Base-by-base conservation (phyloP, 345 rosid genomes). In the Rubroshorea leprosula region DNA sequence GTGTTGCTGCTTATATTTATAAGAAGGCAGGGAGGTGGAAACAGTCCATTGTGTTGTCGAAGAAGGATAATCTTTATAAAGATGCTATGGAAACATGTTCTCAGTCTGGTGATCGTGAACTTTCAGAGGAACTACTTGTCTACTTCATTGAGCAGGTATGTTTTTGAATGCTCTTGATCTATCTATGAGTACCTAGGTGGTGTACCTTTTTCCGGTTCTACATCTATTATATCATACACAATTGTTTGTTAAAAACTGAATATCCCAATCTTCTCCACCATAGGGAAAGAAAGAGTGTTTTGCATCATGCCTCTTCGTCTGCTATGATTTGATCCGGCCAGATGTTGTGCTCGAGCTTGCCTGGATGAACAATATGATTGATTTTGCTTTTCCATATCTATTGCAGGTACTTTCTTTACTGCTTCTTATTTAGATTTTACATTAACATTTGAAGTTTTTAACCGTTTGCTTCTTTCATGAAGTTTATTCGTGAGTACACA, bases 81-180 rank as follows among this genome's bases (percentile, higher is more conserved):
- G 99, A 93, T 80, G 96, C 97, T 52, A 93, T 93, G 97, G 97
- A 89, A 79, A 89, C 99, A 62, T 94, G 92, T 49, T 93, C 99
- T 3, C 99, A 93, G 71, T 89, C 96, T 23, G 97, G 99, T 53
- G 99, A 93, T 23, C 90, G 85, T 49, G 97, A 93, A 71, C 90
- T 89, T 68, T 94, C 99, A 0, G 99, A 93, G 72, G 97, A 93
- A 76, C 74, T 93, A 51, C 90, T 89, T 38, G 85, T 82, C 59
- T 93, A 89, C 80, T 93, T 93, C 88, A 89, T 87, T 25, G 95
- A 89, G 68, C 83, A 86, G 97, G 98, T 88, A n/a, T n/a, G n/a
- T n/a, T n/a, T n/a, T n/a, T n/a, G n/a, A n/a, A n/a, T n/a, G n/a
- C n/a, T n/a, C n/a, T n/a, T n/a, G n/a, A n/a, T n/a, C n/a, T n/a